Evolutionary conservation across 352 stramenopile species (phyloP), one percentile per base, ranked within the genome.

Genomic region (Globisporangium paroecandrum): DNA sequence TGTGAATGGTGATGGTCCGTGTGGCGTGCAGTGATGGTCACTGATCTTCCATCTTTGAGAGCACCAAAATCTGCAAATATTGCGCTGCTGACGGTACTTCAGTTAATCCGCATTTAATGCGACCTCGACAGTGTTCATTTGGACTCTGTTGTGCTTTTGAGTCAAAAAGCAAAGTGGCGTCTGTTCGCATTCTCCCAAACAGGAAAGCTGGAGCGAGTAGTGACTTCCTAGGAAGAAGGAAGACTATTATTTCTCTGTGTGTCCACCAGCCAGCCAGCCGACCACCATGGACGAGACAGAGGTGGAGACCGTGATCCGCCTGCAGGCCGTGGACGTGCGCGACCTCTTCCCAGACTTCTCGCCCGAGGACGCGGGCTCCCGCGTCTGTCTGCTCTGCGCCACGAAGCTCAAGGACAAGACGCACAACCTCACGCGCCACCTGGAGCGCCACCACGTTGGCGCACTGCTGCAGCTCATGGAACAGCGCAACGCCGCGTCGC

Each of bases 341-440:
- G 78, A 86, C 65, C 53, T 88, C 59, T 88, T 82, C 65, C 80
- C 80, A 13, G 59, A 73, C 7, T 32, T 81, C 32, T 71, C 76
- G 0, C 9, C 68, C 1, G 72, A 83, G n/a, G 80, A 88, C 55
- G 54, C 70, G 46, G 70, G 65, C 25, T 83, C 77, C 24, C 76
- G 80, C 29, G 49, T 85, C 60, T 88, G 80, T 69, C 54, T 83
- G 29, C 66, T 88, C 22, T 86, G 80, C 68, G 38, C 58, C 24
- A 70, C 72, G 58, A 76, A 75, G 49, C 74, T 88, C 60, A 88
- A 86, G 69, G 79, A 88, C 72, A 88, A 86, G 71, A 88, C 80
- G 29, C 80, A 88, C 70, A 86, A 85, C 66, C 76, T 88, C n/a
- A 88, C 76, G 67, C 80, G 78, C 0, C 80, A 88, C 65, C 56